phyloP scores from a whole-genome alignment of 2,329 filamentous ascomycete genomes.

The Talaromyces rugulosus region DNA sequence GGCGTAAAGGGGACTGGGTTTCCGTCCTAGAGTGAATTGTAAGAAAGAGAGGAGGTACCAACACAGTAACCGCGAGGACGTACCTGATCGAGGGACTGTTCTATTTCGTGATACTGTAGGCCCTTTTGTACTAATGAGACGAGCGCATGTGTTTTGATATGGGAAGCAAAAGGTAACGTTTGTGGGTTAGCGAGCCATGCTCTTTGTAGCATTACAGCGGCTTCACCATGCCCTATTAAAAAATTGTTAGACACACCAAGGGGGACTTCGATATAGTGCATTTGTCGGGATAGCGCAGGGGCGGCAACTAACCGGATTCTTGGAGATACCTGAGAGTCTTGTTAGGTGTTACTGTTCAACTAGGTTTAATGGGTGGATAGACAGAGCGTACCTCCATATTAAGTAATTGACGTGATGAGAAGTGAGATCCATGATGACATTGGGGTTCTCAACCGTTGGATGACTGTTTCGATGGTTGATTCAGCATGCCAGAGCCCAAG shows the following conservation, averaged over 20 bases:
- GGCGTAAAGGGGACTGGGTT: conserved; percentile 32
- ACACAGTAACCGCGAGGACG: conserved; percentile 14
- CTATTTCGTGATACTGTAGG: conserved; percentile 51
- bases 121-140: conserved; percentile 62
- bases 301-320: conserved; percentile 47
- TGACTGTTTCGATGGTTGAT: conserved; percentile 20
- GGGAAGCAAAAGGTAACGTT: conserved; percentile 56
- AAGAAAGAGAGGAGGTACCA: conserved; percentile 13
- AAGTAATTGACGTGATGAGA: conserved; percentile 64
- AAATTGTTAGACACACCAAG: conserved; percentile 17
- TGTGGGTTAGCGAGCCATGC: conserved; percentile 62
- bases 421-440: conserved; percentile 45
- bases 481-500: conserved; percentile 20
- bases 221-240: conserved; percentile 52
- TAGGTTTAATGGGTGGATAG: background rate
- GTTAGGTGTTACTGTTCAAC: background rate
- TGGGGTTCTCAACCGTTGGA: conserved; percentile 25
- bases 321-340: conserved; percentile 45
- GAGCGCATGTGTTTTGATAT: conserved; percentile 56
- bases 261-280: background rate
- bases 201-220: conserved; percentile 56
- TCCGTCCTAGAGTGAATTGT: conserved; percentile 30
- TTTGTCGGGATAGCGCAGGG: background rate
- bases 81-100: conserved; percentile 48
- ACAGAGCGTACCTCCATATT: conserved; percentile 57